A percentile compares a stretch with the other conserved stretches of the same genome.
Conservation (phyloP, 805 yeast species). For the Candida rishiriensis region DNA sequence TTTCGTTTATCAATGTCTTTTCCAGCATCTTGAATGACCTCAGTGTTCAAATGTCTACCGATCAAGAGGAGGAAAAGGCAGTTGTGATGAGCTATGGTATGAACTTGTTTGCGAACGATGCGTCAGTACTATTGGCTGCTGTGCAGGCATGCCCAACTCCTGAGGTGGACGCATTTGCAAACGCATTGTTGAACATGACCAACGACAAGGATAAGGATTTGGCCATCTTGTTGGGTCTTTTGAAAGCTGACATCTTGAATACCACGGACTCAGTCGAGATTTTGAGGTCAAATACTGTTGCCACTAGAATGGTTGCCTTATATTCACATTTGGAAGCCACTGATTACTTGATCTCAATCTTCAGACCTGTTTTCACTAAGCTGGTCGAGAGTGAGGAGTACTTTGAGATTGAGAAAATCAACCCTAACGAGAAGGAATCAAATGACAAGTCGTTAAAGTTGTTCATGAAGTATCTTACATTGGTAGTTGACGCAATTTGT, state of each 20-base stretch:
- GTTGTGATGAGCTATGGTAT: slow-evolving; percentile 9
- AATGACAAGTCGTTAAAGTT: slow-evolving; percentile 38
- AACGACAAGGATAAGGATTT: slow-evolving; percentile 34
- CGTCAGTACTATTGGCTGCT: slow-evolving; percentile 45
- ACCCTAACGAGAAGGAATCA: slow-evolving; percentile 25
- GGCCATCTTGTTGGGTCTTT: slow-evolving; percentile 47
- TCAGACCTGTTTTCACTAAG: slow-evolving; percentile 54
- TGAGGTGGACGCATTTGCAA: slow-evolving; percentile 69
- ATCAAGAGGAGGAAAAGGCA: slow-evolving; percentile 7
- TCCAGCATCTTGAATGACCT: slow-evolving; percentile 48
- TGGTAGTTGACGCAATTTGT: slow-evolving; percentile 56
- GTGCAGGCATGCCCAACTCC: slow-evolving; percentile 60
- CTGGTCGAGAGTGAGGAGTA: slow-evolving; percentile 43
- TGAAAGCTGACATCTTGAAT: slow-evolving; percentile 57
- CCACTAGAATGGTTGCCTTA: slow-evolving; percentile 70
- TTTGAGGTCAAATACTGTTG: slow-evolving; percentile 74
- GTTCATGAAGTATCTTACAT: slow-evolving; percentile 53
- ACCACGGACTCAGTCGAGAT: slow-evolving; percentile 67
- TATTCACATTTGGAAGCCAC: slow-evolving; percentile 66
- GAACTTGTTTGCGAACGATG: slow-evolving; percentile 25
- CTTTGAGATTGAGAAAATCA: slow-evolving; percentile 61
- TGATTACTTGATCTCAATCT: slow-evolving; percentile 47
- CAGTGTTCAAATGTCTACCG: slow-evolving; percentile 16
- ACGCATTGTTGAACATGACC: slow-evolving; percentile 55
- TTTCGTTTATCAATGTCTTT: slow-evolving; percentile 74